Evolutionary conservation across 2,329 filamentous ascomycete species (phyloP), one percentile per base, ranked within the genome.

Genomic region (Cladosporium phlei): DNA sequence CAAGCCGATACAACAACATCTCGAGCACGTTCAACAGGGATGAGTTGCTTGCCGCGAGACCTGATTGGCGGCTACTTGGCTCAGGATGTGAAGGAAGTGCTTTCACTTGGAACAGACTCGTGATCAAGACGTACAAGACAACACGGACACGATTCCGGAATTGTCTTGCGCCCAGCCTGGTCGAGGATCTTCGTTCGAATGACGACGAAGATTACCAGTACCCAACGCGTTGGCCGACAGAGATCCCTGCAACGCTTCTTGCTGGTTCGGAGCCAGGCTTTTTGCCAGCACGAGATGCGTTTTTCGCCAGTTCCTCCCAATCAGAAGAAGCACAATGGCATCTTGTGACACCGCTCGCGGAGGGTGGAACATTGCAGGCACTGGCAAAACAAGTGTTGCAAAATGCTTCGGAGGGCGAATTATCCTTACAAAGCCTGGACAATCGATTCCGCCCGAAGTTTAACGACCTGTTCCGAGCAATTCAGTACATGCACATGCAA

Each of bases 391-490:
- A 28, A 12, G 21, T 33, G 2, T 21, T 12, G 20, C 30, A 35
- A 4, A 16, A 8, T 16, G 28, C 33, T 2, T 17, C 19, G 9
- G 32, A 44, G 6, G 7, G 11, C 21, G 14, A 44, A 11, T 11
- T 22, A 14, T 34, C 20, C 4, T 6, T 33, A 11, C 22, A 30
- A 11, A 33, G 47, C n/a, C 30, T 66, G 2, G 65, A 68, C 33
- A 38, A 35, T 5, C 21, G 38, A 6, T 63, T 61, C 39, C 62
- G 65, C 5, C 58, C 61, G 4, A 49, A 54, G 2, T 61, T 68
- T 33, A 45, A 60, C 21, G 20, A 46, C 8, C 46, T 66, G 3
- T 59, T 67, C 7, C 10, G 20, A 0, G 53, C 46, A 8, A 48
- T 68, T 4, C 42, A 53, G 10, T 29, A 11, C 1, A 52, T 68